Evolutionary conservation across 2,329 filamentous ascomycete genomes (phyloP).

Genomic region (Biscogniauxia marginata): DNA sequence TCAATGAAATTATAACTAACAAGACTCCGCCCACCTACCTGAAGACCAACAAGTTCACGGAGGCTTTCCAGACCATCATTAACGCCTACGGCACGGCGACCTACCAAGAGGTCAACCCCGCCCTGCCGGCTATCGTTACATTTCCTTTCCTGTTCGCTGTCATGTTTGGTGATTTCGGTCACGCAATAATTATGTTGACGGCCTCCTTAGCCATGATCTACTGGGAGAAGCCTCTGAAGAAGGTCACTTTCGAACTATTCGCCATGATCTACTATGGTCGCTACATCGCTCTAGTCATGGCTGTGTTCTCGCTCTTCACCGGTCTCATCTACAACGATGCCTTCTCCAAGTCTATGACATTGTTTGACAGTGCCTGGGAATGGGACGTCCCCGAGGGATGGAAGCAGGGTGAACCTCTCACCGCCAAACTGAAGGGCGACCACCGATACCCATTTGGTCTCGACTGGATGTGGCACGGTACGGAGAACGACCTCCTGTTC

Average conservation of each 20-base stretch:
- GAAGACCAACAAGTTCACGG: slow-evolving; percentile 97
- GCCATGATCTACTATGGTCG: slow-evolving; percentile 98
- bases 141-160: slow-evolving; percentile 99
- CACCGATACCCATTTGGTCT: slow-evolving; percentile 95
- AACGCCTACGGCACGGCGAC: slow-evolving; percentile 97
- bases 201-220: slow-evolving; percentile 92
- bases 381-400: slow-evolving; percentile 69
- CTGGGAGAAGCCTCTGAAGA: slow-evolving; percentile 90
- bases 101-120: slow-evolving; percentile 96
- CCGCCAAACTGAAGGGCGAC: slow-evolving; percentile 62
- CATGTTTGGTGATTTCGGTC: slow-evolving; percentile 99
- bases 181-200: slow-evolving; percentile 83
- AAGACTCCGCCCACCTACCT: slow-evolving; percentile 97
- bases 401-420: slow-evolving; percentile 61
- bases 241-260: slow-evolving; percentile 89
- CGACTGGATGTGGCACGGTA: slow-evolving; percentile 95
- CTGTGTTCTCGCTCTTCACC: slow-evolving; percentile 93
- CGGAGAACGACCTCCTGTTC: slow-evolving; percentile 93
- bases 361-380: slow-evolving; percentile 89
- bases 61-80: slow-evolving; percentile 98
- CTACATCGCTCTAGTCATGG: slow-evolving; percentile 99
- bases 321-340: slow-evolving; percentile 97
- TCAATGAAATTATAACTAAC: slow-evolving; percentile 95
- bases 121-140: slow-evolving; percentile 90
- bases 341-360: slow-evolving; percentile 88